phyloP scores from a whole-genome alignment of 106 monocot genomes.

The Gastrodia elata region DNA sequence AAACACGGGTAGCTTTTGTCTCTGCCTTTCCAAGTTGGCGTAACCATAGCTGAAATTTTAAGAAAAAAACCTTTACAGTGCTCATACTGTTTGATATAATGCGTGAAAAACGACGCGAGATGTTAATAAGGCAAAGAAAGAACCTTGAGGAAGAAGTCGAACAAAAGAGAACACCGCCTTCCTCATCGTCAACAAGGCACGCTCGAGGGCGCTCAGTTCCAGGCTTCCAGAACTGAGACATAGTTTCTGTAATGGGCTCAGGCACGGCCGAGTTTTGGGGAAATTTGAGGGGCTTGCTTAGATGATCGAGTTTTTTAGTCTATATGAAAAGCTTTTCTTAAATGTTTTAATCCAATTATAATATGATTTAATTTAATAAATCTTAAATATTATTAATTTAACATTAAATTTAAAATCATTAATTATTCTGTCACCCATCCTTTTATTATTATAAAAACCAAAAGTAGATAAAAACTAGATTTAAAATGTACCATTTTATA shows the following conservation, averaged over 20 bases:
- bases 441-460: no score
- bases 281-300: no score
- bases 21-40: conserved; percentile 67
- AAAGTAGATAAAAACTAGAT: no score
- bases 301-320: no score
- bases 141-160: conserved; percentile 19
- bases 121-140: conserved; percentile 8
- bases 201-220: conserved; percentile 55
- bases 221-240: conserved; percentile 86
- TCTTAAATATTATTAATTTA: no score
- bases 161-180: conserved; percentile 85
- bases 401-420: no score
- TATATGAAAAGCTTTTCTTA: no score
- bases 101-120: neutral
- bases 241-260: conserved; percentile 7
- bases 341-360: no score
- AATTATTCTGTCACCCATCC: no score
- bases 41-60: conserved; percentile 32
- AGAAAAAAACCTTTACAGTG: neutral
- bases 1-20: conserved; percentile 78
- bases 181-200: conserved; percentile 75
- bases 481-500: no score
- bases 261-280: no score
- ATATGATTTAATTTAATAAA: no score
- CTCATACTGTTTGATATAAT: neutral